Evolutionary conservation across 83 land plant species (phyloP).

Genomic region (Diphasiastrum complanatum): DNA sequence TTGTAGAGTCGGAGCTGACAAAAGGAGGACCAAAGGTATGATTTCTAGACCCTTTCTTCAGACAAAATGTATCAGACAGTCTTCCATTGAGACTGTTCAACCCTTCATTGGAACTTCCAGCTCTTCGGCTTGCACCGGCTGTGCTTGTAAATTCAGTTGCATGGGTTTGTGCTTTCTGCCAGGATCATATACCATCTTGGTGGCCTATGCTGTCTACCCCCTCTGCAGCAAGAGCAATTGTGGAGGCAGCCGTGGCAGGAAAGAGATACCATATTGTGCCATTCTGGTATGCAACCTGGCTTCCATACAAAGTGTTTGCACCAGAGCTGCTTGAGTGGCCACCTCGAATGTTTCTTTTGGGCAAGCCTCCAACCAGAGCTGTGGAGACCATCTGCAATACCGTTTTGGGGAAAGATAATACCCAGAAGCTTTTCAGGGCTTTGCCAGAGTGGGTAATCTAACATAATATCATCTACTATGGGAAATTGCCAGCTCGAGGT

Average conservation of each 20-base stretch:
- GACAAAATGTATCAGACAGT: not conserved
- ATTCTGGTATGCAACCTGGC: slow-evolving; percentile 14
- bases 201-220: slow-evolving; percentile 13
- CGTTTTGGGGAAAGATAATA: too few relatives aligned
- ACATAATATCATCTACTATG: too few relatives aligned
- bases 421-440: too few relatives aligned
- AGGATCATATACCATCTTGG: slow-evolving; percentile 30
- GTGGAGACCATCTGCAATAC: slow-evolving; percentile 10
- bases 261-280: slow-evolving; percentile 18
- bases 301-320: slow-evolving; percentile 9
- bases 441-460: too few relatives aligned
- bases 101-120: too few relatives aligned
- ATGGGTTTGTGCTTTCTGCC: too few relatives aligned
- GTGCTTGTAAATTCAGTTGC: too few relatives aligned
- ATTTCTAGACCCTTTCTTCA: not conserved
- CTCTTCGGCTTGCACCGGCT: too few relatives aligned
- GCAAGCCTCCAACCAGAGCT: slow-evolving; percentile 14
- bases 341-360: slow-evolving; percentile 12
- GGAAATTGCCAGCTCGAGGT: too few relatives aligned
- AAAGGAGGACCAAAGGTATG: not conserved
- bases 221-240: slow-evolving; percentile 21
- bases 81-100: too few relatives aligned
- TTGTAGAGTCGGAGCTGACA: slow-evolving; percentile 26
- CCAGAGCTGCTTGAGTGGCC: slow-evolving; percentile 21
- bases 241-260: slow-evolving; percentile 16